Evolutionary conservation across 1,284 basidiomycete species (phyloP).

Genomic region (Pterulicium gracile): DNA sequence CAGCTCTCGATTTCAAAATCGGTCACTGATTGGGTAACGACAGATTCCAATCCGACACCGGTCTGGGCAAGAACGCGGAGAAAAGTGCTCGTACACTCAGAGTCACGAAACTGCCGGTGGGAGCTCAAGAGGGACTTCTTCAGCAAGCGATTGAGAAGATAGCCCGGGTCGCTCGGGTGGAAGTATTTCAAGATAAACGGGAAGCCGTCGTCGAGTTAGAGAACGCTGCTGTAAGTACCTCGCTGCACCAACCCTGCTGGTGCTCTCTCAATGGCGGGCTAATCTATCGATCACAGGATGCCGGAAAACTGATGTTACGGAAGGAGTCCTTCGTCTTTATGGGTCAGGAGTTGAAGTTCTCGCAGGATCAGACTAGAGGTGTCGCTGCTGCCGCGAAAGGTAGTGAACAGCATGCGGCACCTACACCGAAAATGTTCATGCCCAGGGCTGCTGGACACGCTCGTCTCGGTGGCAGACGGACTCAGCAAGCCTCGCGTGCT

Average conservation of each 20-base stretch:
- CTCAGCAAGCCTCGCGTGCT: constrained; percentile 12
- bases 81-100: constrained; percentile 60
- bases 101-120: constrained; percentile 62
- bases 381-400: constrained; percentile 16
- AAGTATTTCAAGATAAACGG: constrained; percentile 53
- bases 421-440: constrained; percentile 41
- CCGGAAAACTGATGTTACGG: constrained; percentile 62
- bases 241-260: background rate
- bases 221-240: constrained; percentile 50
- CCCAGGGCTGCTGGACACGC: constrained; percentile 48
- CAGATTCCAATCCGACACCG: constrained; percentile 35
- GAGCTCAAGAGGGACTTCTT: constrained; percentile 75
- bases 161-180: constrained; percentile 61
- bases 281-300: constrained; percentile 42
- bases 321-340: constrained; percentile 61
- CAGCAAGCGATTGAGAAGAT: constrained; percentile 83
- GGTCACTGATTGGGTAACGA: constrained; percentile 17
- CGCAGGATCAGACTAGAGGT: constrained; percentile 35
- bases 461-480: constrained; percentile 50
- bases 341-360: constrained; percentile 42
- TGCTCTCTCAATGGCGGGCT: background rate
- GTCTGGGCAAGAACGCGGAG: constrained; percentile 50
- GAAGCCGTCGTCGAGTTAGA: constrained; percentile 77
- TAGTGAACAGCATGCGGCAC: constrained; percentile 16
- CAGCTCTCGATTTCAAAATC: background rate